Conservation (phyloP, 2,329 filamentous ascomycete genomes). For the Orbilia oligospora region DNA sequence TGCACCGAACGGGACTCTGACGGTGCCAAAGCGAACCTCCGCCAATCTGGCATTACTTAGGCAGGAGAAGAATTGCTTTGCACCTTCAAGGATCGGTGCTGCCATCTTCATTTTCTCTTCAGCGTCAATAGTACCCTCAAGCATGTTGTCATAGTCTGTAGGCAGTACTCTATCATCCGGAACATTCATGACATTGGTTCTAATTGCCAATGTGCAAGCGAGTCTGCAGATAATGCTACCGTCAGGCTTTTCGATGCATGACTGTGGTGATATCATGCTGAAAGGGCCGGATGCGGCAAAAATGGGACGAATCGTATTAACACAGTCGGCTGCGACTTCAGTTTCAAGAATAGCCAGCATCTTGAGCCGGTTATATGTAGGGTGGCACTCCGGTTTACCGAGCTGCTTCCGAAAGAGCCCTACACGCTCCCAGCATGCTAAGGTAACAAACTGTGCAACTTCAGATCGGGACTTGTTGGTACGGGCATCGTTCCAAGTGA, state of each 20-base stretch:
- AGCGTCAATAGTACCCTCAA: constrained; percentile 12
- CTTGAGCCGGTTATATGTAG: constrained; percentile 44
- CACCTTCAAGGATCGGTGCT: constrained; percentile 32
- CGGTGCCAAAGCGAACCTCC: constrained; percentile 38
- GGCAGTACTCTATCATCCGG: constrained; percentile 30
- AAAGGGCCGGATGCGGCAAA: constrained; percentile 43
- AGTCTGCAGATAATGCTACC: constrained; percentile 24
- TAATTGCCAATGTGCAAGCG: constrained; percentile 40
- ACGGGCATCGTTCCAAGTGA: constrained; percentile 23
- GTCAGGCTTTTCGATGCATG: constrained; percentile 23
- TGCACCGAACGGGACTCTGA: constrained; percentile 33
- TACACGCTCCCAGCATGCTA: constrained; percentile 47
- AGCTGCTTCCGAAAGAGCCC: constrained; percentile 35
- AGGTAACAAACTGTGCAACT: constrained; percentile 21
- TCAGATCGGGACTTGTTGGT: neutral
- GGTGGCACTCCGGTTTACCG: constrained; percentile 25
- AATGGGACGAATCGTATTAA: constrained; percentile 32
- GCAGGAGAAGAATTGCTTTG: constrained; percentile 37
- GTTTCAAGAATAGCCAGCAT: constrained; percentile 43
- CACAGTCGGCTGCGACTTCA: constrained; percentile 14
- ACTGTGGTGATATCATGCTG: constrained; percentile 47
- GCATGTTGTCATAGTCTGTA: constrained; percentile 28
- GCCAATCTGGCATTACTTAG: constrained; percentile 17
- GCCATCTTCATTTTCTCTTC: constrained; percentile 34
- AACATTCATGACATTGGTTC: constrained; percentile 35